Conservation (phyloP, 2,329 filamentous ascomycete species). For the Alternaria longipes region DNA sequence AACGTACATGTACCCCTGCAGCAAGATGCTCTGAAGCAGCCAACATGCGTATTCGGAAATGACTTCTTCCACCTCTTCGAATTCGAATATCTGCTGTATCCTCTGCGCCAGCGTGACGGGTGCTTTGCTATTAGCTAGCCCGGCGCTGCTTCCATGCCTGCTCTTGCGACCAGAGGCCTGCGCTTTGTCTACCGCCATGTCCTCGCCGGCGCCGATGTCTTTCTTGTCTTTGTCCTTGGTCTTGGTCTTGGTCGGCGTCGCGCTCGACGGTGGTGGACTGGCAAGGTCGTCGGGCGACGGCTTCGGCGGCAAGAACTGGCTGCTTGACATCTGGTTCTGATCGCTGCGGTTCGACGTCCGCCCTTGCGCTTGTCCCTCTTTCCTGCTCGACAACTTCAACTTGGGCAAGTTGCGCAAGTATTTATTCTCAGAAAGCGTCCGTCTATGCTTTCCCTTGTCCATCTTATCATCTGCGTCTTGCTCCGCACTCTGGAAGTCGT, state of each 20-base stretch:
- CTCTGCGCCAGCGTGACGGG: slow-evolving; percentile 72
- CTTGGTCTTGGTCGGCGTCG: slow-evolving; percentile 13
- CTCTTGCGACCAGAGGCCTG: slow-evolving; percentile 35
- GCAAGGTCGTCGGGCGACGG: slow-evolving; percentile 29
- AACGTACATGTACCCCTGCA: slow-evolving; percentile 96
- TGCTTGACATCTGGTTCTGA: slow-evolving; percentile 66
- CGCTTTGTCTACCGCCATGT: slow-evolving; percentile 34
- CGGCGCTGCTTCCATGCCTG: slow-evolving; percentile 36
- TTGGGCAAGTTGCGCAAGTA: slow-evolving; percentile 72
- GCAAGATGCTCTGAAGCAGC: slow-evolving; percentile 86
- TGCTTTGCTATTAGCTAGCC: slow-evolving; percentile 30
- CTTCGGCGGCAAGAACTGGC: slow-evolving; percentile 50
- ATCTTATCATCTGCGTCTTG: slow-evolving; percentile 25
- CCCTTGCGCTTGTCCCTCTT: slow-evolving; percentile 32
- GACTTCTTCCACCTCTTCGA: slow-evolving; percentile 82
- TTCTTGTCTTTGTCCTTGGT: slow-evolving; percentile 28
- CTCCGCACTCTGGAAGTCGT: slow-evolving; percentile 38
- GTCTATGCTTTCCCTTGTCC: slow-evolving; percentile 59
- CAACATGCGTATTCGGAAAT: slow-evolving; percentile 94
- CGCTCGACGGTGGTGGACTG: slow-evolving; percentile 13
- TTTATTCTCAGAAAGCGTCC: slow-evolving; percentile 71
- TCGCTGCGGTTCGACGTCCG: slow-evolving; percentile 50
- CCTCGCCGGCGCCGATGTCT: slow-evolving; percentile 34
- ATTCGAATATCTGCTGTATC: slow-evolving; percentile 73
- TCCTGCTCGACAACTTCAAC: slow-evolving; percentile 54